Percentiles rank a stretch among this genome's conserved stretches.
Evolutionary conservation across 306 rosid genomes (phyloP).

Genomic region (Acacia confusa): DNA sequence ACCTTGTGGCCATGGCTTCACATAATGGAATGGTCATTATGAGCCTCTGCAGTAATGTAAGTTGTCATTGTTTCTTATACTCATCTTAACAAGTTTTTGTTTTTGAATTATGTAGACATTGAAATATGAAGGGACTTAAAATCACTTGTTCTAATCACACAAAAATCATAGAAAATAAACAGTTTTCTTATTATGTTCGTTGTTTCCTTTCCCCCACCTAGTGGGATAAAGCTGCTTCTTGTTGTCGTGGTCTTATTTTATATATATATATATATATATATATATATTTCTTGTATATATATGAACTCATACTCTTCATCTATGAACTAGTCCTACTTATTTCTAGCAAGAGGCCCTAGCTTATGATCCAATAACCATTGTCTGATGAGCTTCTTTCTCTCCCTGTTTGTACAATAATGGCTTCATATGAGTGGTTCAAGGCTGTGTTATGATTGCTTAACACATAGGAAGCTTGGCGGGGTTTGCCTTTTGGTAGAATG

Average conservation of each 20-base stretch:
- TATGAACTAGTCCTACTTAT: slow-evolving; percentile 4
- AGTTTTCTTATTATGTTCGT: neutral
- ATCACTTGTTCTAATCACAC: neutral
- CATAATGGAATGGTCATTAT: slow-evolving; percentile 90
- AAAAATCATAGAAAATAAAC: neutral
- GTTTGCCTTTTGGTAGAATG: neutral
- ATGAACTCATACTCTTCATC: neutral
- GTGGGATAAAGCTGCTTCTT: too few species aligned
- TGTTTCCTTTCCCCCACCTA: neutral
- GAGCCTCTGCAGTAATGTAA: slow-evolving; percentile 72
- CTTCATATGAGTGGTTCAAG: neutral
- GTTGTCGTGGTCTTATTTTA: neutral
- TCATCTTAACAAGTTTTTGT: neutral
- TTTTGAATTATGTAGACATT: neutral
- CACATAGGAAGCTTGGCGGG: neutral
- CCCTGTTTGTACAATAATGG: neutral
- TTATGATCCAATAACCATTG: neutral
- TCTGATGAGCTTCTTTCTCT: neutral
- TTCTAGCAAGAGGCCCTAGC: neutral
- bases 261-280: neutral
- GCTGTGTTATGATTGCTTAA: neutral
- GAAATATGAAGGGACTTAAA: slow-evolving; percentile 7
- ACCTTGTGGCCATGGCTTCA: slow-evolving; percentile 97
- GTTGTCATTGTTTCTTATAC: slow-evolving; percentile 33
- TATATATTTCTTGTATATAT: neutral